phyloP scores from a whole-genome alignment of 371 early-diverging fungal species.

The Choanephora cucurbitarum region DNA sequence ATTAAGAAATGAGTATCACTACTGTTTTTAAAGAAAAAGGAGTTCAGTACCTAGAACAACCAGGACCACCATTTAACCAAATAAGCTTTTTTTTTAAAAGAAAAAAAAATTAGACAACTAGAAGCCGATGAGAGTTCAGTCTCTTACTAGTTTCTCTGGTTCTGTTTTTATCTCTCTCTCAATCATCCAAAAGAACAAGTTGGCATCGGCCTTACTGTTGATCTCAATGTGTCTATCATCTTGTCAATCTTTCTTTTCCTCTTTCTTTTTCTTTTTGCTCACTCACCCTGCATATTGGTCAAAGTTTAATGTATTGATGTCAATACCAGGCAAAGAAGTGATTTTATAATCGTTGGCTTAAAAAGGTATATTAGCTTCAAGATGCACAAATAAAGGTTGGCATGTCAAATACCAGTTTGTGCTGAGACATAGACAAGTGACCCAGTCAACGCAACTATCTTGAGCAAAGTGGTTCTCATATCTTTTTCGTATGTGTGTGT shows the following conservation, averaged over 20 bases:
- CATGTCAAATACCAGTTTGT: slow-evolving; percentile 17
- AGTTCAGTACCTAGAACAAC: slow-evolving; percentile 38
- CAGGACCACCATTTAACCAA: slow-evolving; percentile 87
- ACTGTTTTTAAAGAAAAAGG: background rate
- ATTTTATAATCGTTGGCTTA: slow-evolving; percentile 59
- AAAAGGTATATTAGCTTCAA: background rate
- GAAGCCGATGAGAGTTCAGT: too few species aligned
- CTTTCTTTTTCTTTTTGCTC: background rate
- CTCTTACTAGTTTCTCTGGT: slow-evolving; percentile 43
- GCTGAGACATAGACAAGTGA: background rate
- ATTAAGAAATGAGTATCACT: background rate
- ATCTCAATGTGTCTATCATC: slow-evolving; percentile 48
- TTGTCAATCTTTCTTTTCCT: background rate
- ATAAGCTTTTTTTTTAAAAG: slow-evolving; percentile 56
- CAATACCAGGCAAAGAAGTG: slow-evolving; percentile 53
- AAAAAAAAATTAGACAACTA: too few species aligned
- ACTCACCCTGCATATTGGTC: slow-evolving; percentile 69
- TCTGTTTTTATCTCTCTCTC: slow-evolving; percentile 36
- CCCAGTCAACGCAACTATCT: too few species aligned
- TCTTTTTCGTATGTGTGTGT: too few species aligned
- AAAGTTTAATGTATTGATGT: slow-evolving; percentile 32
- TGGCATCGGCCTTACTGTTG: slow-evolving; percentile 38
- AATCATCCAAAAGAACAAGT: slow-evolving; percentile 62
- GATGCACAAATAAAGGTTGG: background rate
- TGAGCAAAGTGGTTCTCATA: too few species aligned